A percentile compares a stretch with the other conserved stretches of the same genome.
These are phyloP conservation scores for Trametes cubensis DNA, from an alignment of 768 basidiomycete species.

Conservation along the genomic window DNA sequence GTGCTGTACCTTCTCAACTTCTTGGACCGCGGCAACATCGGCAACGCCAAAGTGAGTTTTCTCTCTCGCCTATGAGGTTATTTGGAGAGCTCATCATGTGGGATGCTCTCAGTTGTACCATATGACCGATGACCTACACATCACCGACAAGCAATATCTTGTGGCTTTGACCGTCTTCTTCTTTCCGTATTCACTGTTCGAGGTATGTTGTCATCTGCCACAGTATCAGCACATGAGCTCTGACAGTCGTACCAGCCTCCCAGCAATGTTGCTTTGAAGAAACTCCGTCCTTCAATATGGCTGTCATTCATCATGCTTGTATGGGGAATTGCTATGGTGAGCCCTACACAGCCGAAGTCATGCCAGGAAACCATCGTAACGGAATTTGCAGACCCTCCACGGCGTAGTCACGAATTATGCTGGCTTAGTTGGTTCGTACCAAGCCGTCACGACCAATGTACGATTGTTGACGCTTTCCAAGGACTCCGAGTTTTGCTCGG, in stretches of 20 bases:
- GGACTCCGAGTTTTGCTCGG: constrained; percentile 65
- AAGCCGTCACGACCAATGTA: neutral
- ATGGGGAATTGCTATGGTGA: constrained; percentile 48
- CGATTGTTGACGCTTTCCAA: constrained; percentile 27
- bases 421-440: constrained; percentile 57
- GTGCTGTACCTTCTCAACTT: constrained; percentile 77
- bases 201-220: constrained; percentile 45
- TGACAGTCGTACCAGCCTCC: constrained; percentile 46
- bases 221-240: neutral
- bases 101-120: constrained; percentile 51
- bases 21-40: constrained; percentile 63
- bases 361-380: neutral
- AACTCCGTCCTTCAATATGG: constrained; percentile 70
- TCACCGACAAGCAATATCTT: constrained; percentile 67
- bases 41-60: constrained; percentile 64
- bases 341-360: neutral
- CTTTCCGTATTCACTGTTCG: constrained; percentile 71
- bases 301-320: constrained; percentile 45
- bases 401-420: constrained; percentile 63
- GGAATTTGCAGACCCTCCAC: constrained; percentile 55
- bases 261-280: constrained; percentile 63
- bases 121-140: constrained; percentile 56
- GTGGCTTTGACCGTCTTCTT: constrained; percentile 76
- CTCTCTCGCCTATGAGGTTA: neutral
- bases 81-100: neutral